Evolutionary conservation across 2,329 filamentous ascomycete genomes (phyloP), one percentile per base, ranked within the genome.

Genomic region (Aspergillus tamarii): DNA sequence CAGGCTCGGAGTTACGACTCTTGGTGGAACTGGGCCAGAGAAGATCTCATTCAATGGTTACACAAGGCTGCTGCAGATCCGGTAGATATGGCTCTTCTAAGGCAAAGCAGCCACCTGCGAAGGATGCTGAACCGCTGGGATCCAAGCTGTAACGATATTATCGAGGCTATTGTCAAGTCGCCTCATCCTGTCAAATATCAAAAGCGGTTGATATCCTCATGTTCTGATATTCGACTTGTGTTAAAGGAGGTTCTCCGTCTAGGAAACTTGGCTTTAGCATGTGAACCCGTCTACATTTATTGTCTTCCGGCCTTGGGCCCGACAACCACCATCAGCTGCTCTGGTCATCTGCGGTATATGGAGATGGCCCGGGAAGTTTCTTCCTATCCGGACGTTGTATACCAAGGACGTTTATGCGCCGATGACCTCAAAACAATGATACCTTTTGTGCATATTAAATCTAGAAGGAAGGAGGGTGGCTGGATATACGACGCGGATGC

Each of bases 21-120:
- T 2, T 76, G 66, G 60, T 80, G 77, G 77, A 79, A 78, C 58
- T 78, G 76, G 76, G 74, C 61, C 2, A 59, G 69, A 0, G 70
- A 77, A 60, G 74, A 75, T 2, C 60, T 69, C 26, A 50, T 68
- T 12, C 54, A 55, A 11, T 63, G 65, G 54, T 30, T 67, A 21
- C 56, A 60, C 9, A 58, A 64, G 11, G 26, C 61, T 11, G 46
- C 56, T 32, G 45, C 34, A 1, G 48, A 58, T 19, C 19, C n/a
- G 16, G 16, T 28, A 30, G 26, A 32, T 26, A 39, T 23, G 2
- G 28, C 19, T 12, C 26, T 46, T 41, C 26, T 46, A 9, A 21
- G 12, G 1, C 53, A 57, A 19, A 48, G 62, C 36, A 28, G 30
- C 30, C 66, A 57, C 23, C 41, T 68, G 11, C 58, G 45, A 12